phyloP scores from a whole-genome alignment of 176 grass and related monocot species.

The Oryza coarctata region DNA sequence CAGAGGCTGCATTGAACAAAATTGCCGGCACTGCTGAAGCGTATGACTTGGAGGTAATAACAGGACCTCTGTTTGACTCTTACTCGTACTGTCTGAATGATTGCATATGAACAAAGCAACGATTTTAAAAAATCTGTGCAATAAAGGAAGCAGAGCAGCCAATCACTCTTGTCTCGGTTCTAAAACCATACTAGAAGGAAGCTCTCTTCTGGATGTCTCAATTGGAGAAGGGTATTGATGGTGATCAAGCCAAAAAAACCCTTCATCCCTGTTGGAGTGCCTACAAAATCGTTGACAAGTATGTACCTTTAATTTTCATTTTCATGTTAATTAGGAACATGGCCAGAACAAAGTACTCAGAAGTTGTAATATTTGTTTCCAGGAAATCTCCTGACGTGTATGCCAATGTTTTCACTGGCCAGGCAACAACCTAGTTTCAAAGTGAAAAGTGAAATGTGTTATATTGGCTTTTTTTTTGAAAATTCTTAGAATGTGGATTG shows the following conservation, averaged over 20 bases:
- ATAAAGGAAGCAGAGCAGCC: conserved; percentile 80
- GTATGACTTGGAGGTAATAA: conserved; percentile 69
- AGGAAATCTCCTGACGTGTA: conserved; percentile 79
- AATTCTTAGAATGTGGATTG: neutral
- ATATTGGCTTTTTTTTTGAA: neutral
- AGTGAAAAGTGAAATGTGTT: conserved; percentile 7
- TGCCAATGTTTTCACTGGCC: conserved; percentile 82
- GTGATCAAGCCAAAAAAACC: conserved; percentile 51
- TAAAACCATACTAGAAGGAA: conserved; percentile 89
- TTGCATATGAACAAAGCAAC: neutral
- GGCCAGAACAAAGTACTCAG: neutral
- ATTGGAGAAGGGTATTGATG: conserved; percentile 67
- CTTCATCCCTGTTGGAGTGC: conserved; percentile 85
- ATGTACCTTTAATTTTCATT: conserved; percentile 24
- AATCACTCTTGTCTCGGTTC: conserved; percentile 57
- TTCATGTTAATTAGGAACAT: neutral
- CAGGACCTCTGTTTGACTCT: conserved; percentile 1
- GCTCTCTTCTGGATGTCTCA: conserved; percentile 93
- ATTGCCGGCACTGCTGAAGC: conserved; percentile 68
- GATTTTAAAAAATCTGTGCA: neutral
- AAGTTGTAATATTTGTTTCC: neutral
- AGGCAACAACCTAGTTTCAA: conserved; percentile 75
- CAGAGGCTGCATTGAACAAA: conserved; percentile 85
- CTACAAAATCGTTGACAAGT: conserved; percentile 77
- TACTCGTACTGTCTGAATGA: neutral